These are phyloP conservation scores for Lachancea nothofagi DNA, from an alignment of 805 yeast genomes.

Conservation along the genomic window DNA sequence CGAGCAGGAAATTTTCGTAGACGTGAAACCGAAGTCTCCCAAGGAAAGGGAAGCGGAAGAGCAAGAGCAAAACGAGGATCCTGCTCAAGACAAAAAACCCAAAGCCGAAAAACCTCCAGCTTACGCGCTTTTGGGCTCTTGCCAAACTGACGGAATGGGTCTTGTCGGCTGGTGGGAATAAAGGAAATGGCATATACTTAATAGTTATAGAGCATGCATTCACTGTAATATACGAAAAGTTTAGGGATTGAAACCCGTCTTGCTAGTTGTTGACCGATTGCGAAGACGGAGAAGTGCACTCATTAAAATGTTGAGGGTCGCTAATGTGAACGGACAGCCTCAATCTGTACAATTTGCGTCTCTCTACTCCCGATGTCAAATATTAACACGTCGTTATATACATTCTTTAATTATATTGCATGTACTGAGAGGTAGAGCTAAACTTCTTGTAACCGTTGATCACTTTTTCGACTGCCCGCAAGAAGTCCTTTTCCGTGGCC, in stretches of 20 bases:
- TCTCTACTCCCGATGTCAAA: too few relatives aligned
- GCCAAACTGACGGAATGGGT: conserved; percentile 97
- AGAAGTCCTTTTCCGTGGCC: conserved; percentile 95
- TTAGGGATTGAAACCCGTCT: too few relatives aligned
- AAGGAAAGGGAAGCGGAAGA: conserved; percentile 41
- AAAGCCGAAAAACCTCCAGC: conserved; percentile 55
- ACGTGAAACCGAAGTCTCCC: conserved; percentile 74
- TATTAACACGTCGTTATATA: neutral
- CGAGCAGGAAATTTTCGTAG: conserved; percentile 81
- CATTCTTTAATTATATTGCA: conserved; percentile 81
- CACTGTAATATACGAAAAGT: conserved; percentile 8
- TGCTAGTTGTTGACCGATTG: neutral
- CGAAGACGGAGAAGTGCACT: neutral
- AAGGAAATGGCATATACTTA: conserved; percentile 5
- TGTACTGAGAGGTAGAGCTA: conserved; percentile 93
- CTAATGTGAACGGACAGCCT: neutral
- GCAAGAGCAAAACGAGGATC: conserved; percentile 25
- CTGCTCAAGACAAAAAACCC: conserved; percentile 21
- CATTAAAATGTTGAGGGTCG: neutral
- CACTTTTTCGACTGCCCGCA: conserved; percentile 96
- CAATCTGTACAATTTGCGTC: neutral
- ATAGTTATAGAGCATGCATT: conserved; percentile 6
- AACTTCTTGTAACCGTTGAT: conserved; percentile 98
- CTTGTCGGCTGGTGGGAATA: conserved; percentile 94
- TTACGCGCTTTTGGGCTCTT: conserved; percentile 79